Conservation (phyloP, 495 filamentous ascomycete species). For the Aspergillus homomorphus region DNA sequence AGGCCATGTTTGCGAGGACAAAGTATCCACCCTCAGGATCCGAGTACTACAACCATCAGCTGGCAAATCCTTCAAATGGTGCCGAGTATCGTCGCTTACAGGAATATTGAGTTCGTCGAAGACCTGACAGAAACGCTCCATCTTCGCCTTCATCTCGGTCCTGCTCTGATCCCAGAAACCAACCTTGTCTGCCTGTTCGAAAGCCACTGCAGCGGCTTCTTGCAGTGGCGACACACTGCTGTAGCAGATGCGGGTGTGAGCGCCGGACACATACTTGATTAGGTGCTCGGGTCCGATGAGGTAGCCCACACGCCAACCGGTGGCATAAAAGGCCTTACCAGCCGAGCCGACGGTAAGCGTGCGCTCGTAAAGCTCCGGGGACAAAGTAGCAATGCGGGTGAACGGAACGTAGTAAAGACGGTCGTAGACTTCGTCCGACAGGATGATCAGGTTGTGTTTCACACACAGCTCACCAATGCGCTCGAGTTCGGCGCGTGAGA, state of each 20-base stretch:
- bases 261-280: conserved; percentile 87
- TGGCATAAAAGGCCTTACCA: conserved; percentile 97
- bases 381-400: conserved; percentile 84
- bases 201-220: conserved; percentile 93
- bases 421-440: conserved; percentile 96
- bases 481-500: conserved; percentile 76
- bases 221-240: conserved; percentile 89
- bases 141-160: conserved; percentile 84
- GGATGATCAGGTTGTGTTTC: conserved; percentile 90
- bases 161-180: conserved; percentile 88
- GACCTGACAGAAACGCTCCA: conserved; percentile 78
- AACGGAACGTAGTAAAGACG: conserved; percentile 92
- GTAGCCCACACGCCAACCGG: conserved; percentile 95
- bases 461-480: conserved; percentile 87
- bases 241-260: conserved; percentile 96
- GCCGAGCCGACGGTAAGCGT: conserved; percentile 93
- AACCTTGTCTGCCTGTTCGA: conserved; percentile 80
- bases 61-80: neutral
- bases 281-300: conserved; percentile 84
- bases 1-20: conserved; percentile 84
- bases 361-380: conserved; percentile 77
- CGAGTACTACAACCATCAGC: conserved; percentile 54
- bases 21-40: conserved; percentile 96
- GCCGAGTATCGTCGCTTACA: conserved; percentile 30
- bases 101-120: conserved; percentile 88